phyloP scores from a whole-genome alignment of 2,329 filamentous ascomycete species.

The Fusarium sp. region DNA sequence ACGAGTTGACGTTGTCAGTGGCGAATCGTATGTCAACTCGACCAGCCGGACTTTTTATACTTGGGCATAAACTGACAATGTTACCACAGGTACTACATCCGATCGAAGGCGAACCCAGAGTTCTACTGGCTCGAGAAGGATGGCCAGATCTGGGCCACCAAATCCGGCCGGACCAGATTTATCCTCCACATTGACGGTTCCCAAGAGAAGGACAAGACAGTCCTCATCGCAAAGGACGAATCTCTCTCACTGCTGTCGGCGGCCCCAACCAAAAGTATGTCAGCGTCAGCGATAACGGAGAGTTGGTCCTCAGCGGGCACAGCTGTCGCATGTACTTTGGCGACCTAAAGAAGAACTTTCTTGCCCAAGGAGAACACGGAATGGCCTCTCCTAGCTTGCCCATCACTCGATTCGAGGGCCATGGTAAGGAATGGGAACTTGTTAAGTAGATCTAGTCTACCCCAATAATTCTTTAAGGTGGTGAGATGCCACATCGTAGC shows the following conservation, averaged over 20 bases:
- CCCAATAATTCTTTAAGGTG: no score
- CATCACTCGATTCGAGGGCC: background rate
- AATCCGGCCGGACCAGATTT: conserved; percentile 10
- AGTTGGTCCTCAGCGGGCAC: conserved; percentile 6
- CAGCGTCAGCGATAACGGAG: background rate
- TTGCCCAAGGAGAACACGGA: background rate
- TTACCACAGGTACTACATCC: conserved; percentile 10
- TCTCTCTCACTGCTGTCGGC: conserved; percentile 1
- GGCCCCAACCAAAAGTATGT: conserved; percentile 5
- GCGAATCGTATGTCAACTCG: background rate
- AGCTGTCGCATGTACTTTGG: conserved; percentile 9
- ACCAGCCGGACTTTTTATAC: no score
- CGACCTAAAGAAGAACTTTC: conserved; percentile 14
- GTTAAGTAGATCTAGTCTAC: background rate
- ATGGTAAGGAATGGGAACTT: conserved; percentile 38
- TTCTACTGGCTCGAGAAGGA: conserved; percentile 14
- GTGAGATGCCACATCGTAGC: no score
- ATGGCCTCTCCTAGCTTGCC: background rate
- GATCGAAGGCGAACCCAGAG: conserved; percentile 16
- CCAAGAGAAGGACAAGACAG: background rate
- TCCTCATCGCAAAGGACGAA: conserved; percentile 9
- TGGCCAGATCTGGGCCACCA: conserved; percentile 2
- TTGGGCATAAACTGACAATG: no score
- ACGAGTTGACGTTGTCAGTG: background rate
- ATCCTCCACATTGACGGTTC: background rate